A percentile compares a stretch with the other conserved stretches of the same genome.
phyloP scores from a whole-genome alignment of 352 stramenopile genomes.

The Phytophthora palmivora region DNA sequence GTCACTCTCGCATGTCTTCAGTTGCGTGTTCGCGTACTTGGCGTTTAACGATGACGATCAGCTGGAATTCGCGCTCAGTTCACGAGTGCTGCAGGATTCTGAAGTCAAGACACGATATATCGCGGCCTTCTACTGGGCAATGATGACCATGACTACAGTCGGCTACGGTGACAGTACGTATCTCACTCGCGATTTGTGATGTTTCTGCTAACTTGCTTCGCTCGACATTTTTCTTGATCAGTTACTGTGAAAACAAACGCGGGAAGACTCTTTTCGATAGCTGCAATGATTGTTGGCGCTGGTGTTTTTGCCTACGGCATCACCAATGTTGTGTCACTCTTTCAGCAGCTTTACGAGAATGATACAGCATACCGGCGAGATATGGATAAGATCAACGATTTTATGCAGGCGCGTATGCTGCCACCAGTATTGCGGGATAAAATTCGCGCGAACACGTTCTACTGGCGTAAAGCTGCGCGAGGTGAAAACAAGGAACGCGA shows the following conservation, averaged over 20 bases:
- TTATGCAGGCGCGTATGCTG: slow-evolving; percentile 72
- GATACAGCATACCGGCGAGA: slow-evolving; percentile 72
- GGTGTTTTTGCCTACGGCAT: slow-evolving; percentile 89
- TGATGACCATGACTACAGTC: slow-evolving; percentile 88
- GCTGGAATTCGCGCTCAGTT: slow-evolving; percentile 47
- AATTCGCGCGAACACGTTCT: slow-evolving; percentile 82
- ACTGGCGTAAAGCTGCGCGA: slow-evolving; percentile 74
- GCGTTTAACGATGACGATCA: slow-evolving; percentile 68
- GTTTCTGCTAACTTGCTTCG: slow-evolving; percentile 1
- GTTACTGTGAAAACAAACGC: slow-evolving; percentile 76
- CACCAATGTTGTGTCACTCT: slow-evolving; percentile 81
- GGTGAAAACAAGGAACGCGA: slow-evolving; percentile 74
- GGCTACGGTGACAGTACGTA: slow-evolving; percentile 80
- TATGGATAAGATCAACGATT: slow-evolving; percentile 82
- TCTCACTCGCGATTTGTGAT: neutral
- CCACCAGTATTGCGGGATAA: slow-evolving; percentile 76
- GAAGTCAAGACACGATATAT: slow-evolving; percentile 75
- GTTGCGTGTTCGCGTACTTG: slow-evolving; percentile 77
- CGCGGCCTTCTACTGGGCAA: slow-evolving; percentile 86
- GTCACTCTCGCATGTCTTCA: slow-evolving; percentile 84
- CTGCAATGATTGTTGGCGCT: slow-evolving; percentile 75
- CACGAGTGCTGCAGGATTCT: slow-evolving; percentile 52
- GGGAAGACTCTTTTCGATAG: slow-evolving; percentile 72
- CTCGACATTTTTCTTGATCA: slow-evolving; percentile 21
- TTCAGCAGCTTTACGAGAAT: slow-evolving; percentile 77